phyloP scores from a whole-genome alignment of 148 eudicot genomes.

The Vaccinium myrtillus region DNA sequence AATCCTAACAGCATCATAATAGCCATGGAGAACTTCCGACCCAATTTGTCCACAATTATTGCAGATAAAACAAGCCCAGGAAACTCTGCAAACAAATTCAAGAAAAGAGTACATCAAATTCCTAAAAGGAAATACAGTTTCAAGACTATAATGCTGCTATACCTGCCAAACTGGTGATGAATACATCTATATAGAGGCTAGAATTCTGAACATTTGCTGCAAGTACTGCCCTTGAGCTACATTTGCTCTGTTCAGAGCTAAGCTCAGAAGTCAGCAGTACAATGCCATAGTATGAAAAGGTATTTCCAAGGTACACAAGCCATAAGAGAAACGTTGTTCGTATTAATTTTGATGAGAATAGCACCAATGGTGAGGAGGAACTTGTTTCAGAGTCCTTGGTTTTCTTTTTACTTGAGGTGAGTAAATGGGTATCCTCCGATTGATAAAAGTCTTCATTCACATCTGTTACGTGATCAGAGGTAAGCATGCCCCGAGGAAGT shows the following conservation, averaged over 20 bases:
- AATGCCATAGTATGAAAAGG: slow-evolving; percentile 48
- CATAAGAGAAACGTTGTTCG: slow-evolving; percentile 42
- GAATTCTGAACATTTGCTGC: slow-evolving; percentile 18
- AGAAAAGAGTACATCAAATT: neutral
- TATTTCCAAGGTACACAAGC: slow-evolving; percentile 33
- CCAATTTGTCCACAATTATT: slow-evolving; percentile 40
- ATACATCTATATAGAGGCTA: slow-evolving; percentile 31
- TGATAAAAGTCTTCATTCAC: slow-evolving; percentile 21
- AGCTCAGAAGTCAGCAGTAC: slow-evolving; percentile 43
- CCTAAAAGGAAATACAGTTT: neutral
- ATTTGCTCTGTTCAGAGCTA: slow-evolving; percentile 30
- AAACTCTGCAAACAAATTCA: slow-evolving; percentile 29
- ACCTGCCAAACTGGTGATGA: slow-evolving; percentile 51
- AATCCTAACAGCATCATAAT: slow-evolving; percentile 25
- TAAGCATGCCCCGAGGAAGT: slow-evolving; percentile 35
- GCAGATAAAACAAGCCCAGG: slow-evolving; percentile 41
- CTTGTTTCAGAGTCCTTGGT: neutral
- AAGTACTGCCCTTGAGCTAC: slow-evolving; percentile 8
- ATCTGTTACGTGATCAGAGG: slow-evolving; percentile 12
- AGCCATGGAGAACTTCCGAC: slow-evolving; percentile 39
- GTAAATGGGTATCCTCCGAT: slow-evolving; percentile 21
- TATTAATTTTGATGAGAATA: slow-evolving; percentile 32
- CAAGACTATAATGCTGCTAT: neutral
- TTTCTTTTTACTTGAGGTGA: slow-evolving; percentile 11
- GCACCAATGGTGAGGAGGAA: slow-evolving; percentile 14